phyloP scores from a whole-genome alignment of 345 rosid species.

The Pelargonium nanum region DNA sequence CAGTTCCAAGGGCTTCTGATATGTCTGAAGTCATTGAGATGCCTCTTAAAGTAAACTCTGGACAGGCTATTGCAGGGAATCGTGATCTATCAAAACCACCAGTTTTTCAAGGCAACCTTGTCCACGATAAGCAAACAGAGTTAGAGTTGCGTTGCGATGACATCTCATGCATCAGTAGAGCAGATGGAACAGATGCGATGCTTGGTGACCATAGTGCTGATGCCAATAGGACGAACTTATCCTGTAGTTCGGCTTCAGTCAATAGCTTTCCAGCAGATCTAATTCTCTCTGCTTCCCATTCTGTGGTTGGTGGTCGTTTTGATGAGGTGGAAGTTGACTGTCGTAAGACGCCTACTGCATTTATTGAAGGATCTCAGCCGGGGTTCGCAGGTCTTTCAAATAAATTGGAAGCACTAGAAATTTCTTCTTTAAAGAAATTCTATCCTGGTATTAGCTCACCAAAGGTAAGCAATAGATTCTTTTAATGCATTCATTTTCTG shows the following conservation, averaged over 20 bases:
- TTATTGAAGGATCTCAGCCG: conserved; percentile 7
- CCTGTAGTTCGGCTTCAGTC: conserved; percentile 10
- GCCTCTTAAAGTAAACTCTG: neutral
- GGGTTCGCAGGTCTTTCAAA: conserved; percentile 11
- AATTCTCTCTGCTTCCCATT: conserved; percentile 8
- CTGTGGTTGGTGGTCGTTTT: conserved; percentile 4
- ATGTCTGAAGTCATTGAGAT: conserved; percentile 3
- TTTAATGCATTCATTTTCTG: neutral
- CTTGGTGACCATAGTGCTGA: conserved; percentile 2
- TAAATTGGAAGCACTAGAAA: conserved; percentile 13
- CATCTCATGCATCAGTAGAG: conserved; percentile 13
- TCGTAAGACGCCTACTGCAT: conserved; percentile 1
- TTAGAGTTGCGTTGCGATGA: conserved; percentile 15
- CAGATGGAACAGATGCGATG: conserved; percentile 4
- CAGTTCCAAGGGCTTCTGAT: conserved; percentile 5
- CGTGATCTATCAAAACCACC: neutral
- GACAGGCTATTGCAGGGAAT: neutral
- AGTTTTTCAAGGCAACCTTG: neutral
- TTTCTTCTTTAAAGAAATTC: conserved; percentile 12
- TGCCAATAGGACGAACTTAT: conserved; percentile 6
- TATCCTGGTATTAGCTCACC: conserved; percentile 7
- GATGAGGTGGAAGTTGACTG: conserved; percentile 5
- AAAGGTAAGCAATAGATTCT: conserved; percentile 17
- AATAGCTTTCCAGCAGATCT: conserved; percentile 7
- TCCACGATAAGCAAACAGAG: conserved; percentile 8